Evolutionary conservation across 139 green algal genomes (phyloP), one percentile per base, ranked within the genome.

Genomic region (Closterium sp.): DNA sequence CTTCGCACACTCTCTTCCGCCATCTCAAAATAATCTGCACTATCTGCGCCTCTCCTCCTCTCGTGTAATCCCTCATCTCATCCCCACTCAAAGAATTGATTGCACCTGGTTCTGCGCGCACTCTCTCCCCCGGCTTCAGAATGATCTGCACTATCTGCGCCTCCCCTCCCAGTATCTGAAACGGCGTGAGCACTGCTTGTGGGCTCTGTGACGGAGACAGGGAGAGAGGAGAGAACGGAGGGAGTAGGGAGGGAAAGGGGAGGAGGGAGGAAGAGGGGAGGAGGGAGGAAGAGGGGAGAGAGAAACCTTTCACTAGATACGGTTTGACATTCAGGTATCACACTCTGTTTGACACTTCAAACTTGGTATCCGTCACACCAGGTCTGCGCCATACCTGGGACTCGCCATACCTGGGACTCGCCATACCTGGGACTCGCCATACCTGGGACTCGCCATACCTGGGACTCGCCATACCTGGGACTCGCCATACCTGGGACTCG

Each of bases 101-200:
- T n/a, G 13, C 62, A 79, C 62, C 62, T 79, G 85, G 85, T 24
- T 88, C 85, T 22, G 85, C 85, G 13, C 30, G 85, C 85, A 88
- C 85, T 22, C 29, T 88, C 85, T 88, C 29, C 30, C 85, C 85
- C 32, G 85, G 85, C 2, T 38, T 38, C 2, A 88, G 85, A 4
- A 88, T 31, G 24, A 88, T 88, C 85, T 88, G 85, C 85, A 88
- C 85, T 29, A 88, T 88, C 24, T 88, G 85, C 29, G 85, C 85
- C 85, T 88, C 85, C 29, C 85, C 85, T 32, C 85, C 85, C 29
- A 88, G 22, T 31, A 88, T 88, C 85, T 88, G 85, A 32, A 88
- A 88, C 29, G 85, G 85, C 30, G 85, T 88, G 21, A 88, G 29
- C 29, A 88, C 85, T 31, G 85, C 85, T 32, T 88, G 85, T 32